phyloP scores from a whole-genome alignment of 177 flowering plant genomes.

The Viscum album region DNA sequence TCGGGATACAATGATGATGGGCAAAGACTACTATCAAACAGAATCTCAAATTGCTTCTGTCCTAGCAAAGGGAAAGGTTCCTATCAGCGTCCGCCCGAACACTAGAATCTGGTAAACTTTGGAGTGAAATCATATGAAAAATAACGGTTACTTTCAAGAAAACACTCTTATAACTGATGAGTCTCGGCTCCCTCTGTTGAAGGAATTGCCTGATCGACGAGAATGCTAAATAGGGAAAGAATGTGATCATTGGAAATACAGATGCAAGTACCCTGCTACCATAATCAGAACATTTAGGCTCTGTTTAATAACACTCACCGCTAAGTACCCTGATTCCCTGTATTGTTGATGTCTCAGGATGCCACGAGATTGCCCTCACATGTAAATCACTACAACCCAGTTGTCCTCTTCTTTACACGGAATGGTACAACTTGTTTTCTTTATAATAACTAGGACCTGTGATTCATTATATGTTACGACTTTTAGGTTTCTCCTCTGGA shows the following conservation, averaged over 20 bases:
- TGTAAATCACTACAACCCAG: too few species aligned
- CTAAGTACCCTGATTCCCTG: too few species aligned
- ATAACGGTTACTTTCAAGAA: not conserved
- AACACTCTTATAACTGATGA: not conserved
- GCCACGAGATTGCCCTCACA: too few species aligned
- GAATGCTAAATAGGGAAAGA: conserved; percentile 70
- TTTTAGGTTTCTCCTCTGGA: too few species aligned
- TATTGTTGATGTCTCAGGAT: too few species aligned
- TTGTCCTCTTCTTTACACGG: too few species aligned
- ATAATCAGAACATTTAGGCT: too few species aligned
- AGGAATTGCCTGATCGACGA: conserved; percentile 87
- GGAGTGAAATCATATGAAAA: too few species aligned
- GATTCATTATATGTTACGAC: too few species aligned
- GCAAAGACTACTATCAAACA: conserved; percentile 76
- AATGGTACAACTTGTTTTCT: too few species aligned
- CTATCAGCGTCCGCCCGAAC: conserved; percentile 62
- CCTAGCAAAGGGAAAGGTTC: conserved; percentile 69
- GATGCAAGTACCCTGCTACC: conserved; percentile 76
- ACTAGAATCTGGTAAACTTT: conserved; percentile 52
- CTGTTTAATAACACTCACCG: too few species aligned
- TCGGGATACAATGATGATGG: conserved; percentile 87
- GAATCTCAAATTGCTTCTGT: conserved; percentile 71
- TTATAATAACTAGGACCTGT: too few species aligned
- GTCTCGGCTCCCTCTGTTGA: not conserved
- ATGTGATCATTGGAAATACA: conserved; percentile 54